Evolutionary conservation across 2,329 filamentous ascomycete species (phyloP).

Genomic region (Verticillium klebahnii): DNA sequence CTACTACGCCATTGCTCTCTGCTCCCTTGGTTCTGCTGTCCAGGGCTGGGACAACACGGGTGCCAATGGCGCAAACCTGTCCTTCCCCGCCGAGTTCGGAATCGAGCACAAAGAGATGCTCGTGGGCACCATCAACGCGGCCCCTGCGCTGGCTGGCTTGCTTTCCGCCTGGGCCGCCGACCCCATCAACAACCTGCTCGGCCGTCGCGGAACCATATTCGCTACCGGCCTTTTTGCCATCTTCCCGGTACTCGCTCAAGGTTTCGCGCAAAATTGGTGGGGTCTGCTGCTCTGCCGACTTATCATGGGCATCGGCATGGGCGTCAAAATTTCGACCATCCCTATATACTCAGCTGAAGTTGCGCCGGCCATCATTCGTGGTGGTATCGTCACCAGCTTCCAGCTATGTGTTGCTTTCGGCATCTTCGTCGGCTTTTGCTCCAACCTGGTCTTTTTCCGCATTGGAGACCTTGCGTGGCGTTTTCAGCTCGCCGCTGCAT

Average conservation of each 20-base stretch:
- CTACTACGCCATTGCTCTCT: constrained; percentile 46
- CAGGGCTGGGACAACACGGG: constrained; percentile 47
- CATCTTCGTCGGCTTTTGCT: constrained; percentile 47
- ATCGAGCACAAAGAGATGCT: constrained; percentile 40
- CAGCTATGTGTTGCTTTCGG: constrained; percentile 63
- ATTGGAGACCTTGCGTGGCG: constrained; percentile 50
- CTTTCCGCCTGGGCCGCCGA: constrained; percentile 53
- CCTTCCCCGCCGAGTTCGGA: constrained; percentile 38
- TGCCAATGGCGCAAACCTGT: constrained; percentile 43
- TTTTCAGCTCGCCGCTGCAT: constrained; percentile 57
- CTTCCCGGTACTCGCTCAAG: constrained; percentile 57
- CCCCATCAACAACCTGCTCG: constrained; percentile 52
- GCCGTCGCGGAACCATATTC: constrained; percentile 62
- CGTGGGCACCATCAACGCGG: constrained; percentile 55
- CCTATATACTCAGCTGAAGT: constrained; percentile 52
- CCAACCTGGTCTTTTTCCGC: constrained; percentile 51
- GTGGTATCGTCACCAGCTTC: constrained; percentile 65
- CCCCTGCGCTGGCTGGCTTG: constrained; percentile 17
- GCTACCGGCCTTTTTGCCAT: constrained; percentile 40
- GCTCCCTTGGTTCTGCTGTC: constrained; percentile 48
- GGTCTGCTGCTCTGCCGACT: constrained; percentile 46
- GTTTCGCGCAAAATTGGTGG: constrained; percentile 52
- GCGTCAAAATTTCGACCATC: constrained; percentile 42
- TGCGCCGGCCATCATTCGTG: constrained; percentile 46
- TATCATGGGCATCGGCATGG: constrained; percentile 58